Base-by-base conservation (phyloP, 1,284 basidiomycete genomes). In the Trichosporon sp. region DNA sequence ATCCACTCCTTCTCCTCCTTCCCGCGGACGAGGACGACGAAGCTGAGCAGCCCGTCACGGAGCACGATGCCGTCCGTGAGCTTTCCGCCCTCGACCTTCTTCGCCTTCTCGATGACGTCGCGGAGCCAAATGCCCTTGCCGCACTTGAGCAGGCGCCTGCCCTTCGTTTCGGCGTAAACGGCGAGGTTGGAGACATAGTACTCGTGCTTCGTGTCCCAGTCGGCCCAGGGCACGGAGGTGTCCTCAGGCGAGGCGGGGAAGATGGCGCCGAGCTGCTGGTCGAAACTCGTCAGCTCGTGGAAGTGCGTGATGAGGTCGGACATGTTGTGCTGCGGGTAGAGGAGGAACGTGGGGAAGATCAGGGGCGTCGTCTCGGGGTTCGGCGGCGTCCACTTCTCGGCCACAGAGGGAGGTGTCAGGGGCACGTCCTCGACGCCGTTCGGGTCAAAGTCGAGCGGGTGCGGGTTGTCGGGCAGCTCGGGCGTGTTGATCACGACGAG, bases 281-380 rank as follows among this genome's bases (percentile, higher is more conserved):
- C 87, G 79, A 99, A 92, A 0, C 93, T 88, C 0, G 92, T 91
- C 75, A 92, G 89, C 82, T 98, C 95, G 77, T 91, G 88, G 84
- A 95, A 98, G 70, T 91, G 87, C 12, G 91, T 87, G 76, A 98
- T 92, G 71, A 96, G 87, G 84, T 99, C 96, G 65, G 93, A 92
- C 31, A 90, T 93, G 37, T 90, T 88, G 78, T 96, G 87, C 82
- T 94, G 91, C 1, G 97, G 97, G 82, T 98, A 98, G 72, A 98
- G 87, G 82, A 98, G 91, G 85, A 97, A 92, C 21, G 92, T 90
- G 4, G 96, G 95, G 79, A 97, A 86, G 71, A 96, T 85, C 67
- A 98, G 85, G 0, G 91, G 89, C 79, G 85, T 91, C 86, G 77
- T 76, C 6, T 77, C 89, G 85, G 79, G 78, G 2, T 48, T 59